These are phyloP conservation scores for Cercospora sp. DNA, from an alignment of 2,329 filamentous ascomycete species.

Conservation along the genomic window DNA sequence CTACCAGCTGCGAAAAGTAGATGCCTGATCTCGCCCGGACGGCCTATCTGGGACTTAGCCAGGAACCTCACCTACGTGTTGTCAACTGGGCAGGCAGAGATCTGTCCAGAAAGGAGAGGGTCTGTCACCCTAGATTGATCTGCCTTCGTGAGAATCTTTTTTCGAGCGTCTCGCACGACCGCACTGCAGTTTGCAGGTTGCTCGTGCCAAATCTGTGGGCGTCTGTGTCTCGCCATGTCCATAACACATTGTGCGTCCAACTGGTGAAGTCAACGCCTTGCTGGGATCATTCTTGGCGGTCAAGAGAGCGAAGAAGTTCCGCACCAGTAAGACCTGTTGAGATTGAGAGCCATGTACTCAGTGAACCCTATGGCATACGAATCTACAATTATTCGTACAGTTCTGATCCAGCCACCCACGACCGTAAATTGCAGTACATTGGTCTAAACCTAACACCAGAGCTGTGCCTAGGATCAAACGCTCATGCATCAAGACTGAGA, in stretches of 20 bases:
- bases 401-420: not conserved
- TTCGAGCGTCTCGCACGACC: too few species aligned
- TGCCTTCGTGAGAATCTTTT: too few species aligned
- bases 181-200: not conserved
- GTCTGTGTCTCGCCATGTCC: not conserved
- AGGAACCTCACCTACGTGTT: not conserved
- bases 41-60: not conserved
- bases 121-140: too few species aligned
- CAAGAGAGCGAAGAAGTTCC: not conserved
- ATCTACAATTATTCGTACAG: not conserved
- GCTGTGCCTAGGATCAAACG: not conserved
- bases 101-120: too few species aligned
- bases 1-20: not conserved
- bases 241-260: not conserved
- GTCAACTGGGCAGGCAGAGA: too few species aligned
- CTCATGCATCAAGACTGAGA: not conserved
- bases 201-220: not conserved
- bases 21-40: not conserved
- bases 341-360: not conserved
- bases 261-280: not conserved
- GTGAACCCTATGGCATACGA: too few species aligned
- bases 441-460: not conserved
- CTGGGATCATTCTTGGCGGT: slow-evolving; percentile 5
- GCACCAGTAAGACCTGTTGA: not conserved
- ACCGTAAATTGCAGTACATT: not conserved